A percentile compares a stretch with the other conserved stretches of the same genome.
Conservation (phyloP, 202 grass and related monocot genomes). For the Bolboschoenoplectus hybrid region DNA sequence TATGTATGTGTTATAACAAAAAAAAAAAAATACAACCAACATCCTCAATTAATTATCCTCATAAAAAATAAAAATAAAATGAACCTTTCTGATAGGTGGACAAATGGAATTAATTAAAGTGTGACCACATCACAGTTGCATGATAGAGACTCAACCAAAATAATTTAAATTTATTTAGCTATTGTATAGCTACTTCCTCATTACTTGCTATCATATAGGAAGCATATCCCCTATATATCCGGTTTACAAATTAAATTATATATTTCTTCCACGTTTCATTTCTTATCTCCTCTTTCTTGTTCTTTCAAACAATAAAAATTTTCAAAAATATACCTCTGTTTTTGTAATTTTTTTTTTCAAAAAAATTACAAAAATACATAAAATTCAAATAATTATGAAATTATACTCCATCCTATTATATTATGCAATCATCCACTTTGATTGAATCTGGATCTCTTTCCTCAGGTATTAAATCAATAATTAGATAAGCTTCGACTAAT, state of each 20-base stretch:
- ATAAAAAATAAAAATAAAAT: no score
- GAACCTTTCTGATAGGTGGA: background rate
- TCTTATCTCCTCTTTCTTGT: background rate
- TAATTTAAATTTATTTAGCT: background rate
- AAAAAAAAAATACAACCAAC: no score
- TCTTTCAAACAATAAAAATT: background rate
- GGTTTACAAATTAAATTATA: background rate
- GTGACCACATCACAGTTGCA: slow-evolving; percentile 18
- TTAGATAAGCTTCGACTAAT: background rate
- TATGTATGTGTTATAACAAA: no score
- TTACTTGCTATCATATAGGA: slow-evolving; percentile 30
- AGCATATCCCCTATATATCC: slow-evolving; percentile 16
- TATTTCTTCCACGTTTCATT: background rate
- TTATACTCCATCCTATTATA: no score
- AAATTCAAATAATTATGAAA: no score
- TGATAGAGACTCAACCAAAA: slow-evolving; percentile 15
- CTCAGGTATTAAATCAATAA: background rate
- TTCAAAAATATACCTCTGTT: no score
- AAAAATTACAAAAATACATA: no score
- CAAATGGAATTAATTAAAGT: slow-evolving; percentile 22
- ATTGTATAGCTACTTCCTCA: background rate
- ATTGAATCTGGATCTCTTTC: background rate
- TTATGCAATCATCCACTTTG: background rate
- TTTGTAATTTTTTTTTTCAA: no score
- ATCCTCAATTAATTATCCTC: no score